Evolutionary conservation across 305 asterid species (phyloP), one percentile per base, ranked within the genome.

Genomic region (Lippia alba): DNA sequence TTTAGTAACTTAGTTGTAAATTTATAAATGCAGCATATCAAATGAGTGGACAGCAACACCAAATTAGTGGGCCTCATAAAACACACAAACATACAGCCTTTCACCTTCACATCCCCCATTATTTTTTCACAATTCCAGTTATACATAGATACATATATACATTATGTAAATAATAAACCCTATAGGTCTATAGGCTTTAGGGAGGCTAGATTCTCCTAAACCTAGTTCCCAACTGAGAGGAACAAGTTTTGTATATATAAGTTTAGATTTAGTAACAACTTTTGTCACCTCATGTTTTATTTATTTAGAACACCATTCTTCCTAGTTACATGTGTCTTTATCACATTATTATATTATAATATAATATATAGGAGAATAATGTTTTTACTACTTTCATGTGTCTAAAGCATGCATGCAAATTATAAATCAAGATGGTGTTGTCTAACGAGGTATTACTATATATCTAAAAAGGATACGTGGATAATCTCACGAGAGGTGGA

Each of bases 161-260:
- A 64, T 32, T 46, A 69, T 11, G 18, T 32, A 30, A 46, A 55
- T 12, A 36, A 24, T 16, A 66, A 24, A 19, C 63, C 66, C 12
- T 46, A 68, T 78, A 78, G 81, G 63, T 80, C 76, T 71, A 73
- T 44, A 70, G 66, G 41, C 74, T 48, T 77, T 77, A 69, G 74
- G 67, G 14, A 41, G 66, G 72, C 78, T 75, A 78, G 81, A 83
- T 79, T 78, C 79, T 80, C 72, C 70, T 61, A 61, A 70, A 67
- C 74, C 65, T 69, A 77, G 83, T 80, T 80, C 87, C 85, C 76
- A 69, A 56, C 4, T 77, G 49, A 75, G 80, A 67, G 87, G 85
- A 83, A 65, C 76, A 73, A 71, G 53, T 18, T 69, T 36, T 48
- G 56, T 39, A 61, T 76, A 34, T 61, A 24, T 24, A 24, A 24